Conservation (phyloP, 495 filamentous ascomycete genomes). For the Trichoderma gamsii region DNA sequence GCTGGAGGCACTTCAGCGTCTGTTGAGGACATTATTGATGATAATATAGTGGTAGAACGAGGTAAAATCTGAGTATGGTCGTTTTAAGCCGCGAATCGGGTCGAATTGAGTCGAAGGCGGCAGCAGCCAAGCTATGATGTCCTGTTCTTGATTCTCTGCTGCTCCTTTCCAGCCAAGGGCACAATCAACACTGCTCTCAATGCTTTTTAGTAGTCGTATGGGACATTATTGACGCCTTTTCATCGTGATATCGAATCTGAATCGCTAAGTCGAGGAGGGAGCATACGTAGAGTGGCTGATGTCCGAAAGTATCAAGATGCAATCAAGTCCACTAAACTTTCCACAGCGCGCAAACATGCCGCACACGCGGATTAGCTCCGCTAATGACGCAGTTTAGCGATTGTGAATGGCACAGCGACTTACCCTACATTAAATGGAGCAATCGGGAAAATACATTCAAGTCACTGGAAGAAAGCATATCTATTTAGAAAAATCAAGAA, state of each 20-base stretch:
- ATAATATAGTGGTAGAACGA: not conserved
- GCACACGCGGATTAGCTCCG: no score
- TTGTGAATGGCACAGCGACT: no score
- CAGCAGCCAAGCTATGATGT: not conserved
- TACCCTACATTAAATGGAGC: no score
- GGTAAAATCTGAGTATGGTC: not conserved
- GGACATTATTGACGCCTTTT: not conserved
- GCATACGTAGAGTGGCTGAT: not conserved
- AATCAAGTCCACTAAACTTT: not conserved
- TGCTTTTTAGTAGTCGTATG: not conserved
- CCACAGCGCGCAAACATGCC: not conserved
- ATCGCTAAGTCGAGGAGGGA: not conserved
- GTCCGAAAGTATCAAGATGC: not conserved
- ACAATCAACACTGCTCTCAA: not conserved
- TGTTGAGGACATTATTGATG: not conserved
- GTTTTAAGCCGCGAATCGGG: not conserved
- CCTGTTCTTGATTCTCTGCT: not conserved
- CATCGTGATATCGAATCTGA: not conserved
- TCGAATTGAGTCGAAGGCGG: not conserved
- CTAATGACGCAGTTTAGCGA: not conserved
- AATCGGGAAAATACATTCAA: no score
- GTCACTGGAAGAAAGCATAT: no score
- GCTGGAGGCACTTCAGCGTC: not conserved
- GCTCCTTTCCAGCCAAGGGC: not conserved
- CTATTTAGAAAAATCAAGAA: no score